A percentile compares a stretch with the other conserved stretches of the same genome.
These are phyloP conservation scores for Westerdykella ornata DNA, from an alignment of 2,329 filamentous ascomycete species.

Conservation along the genomic window DNA sequence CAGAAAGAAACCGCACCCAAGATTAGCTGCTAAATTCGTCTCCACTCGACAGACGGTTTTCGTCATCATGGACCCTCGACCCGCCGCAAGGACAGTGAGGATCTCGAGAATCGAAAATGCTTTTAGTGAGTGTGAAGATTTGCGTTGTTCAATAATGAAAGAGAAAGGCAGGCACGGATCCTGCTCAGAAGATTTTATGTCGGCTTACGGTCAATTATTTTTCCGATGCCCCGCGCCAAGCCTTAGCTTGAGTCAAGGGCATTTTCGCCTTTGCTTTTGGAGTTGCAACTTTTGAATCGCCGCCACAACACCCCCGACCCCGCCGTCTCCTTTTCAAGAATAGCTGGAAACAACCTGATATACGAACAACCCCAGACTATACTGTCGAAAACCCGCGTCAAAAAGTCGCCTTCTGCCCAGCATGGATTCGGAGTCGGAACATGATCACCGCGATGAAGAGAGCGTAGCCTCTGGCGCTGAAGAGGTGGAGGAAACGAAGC, in stretches of 20 bases:
- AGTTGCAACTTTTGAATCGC: constrained; percentile 16
- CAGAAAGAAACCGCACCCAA: constrained; percentile 53
- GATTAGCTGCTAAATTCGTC: constrained; percentile 45
- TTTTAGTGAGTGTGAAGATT: constrained; percentile 51
- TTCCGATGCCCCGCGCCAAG: constrained; percentile 22
- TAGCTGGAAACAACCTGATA: neutral
- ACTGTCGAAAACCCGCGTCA: neutral
- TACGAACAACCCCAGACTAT: neutral
- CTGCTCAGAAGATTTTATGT: constrained; percentile 7
- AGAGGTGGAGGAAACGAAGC: constrained; percentile 55
- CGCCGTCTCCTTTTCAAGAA: neutral
- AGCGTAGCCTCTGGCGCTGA: constrained; percentile 67
- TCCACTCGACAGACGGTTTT: constrained; percentile 55
- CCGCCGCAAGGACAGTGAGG: constrained; percentile 31
- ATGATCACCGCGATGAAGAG: constrained; percentile 37
- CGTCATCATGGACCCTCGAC: constrained; percentile 49
- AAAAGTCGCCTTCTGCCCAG: constrained; percentile 16
- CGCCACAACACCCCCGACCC: constrained; percentile 3
- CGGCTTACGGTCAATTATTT: constrained; percentile 16
- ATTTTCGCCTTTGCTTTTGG: constrained; percentile 33
- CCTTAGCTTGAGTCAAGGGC: constrained; percentile 24
- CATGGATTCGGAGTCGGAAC: constrained; percentile 40
- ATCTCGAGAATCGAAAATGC: constrained; percentile 52
- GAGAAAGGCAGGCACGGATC: constrained; percentile 29
- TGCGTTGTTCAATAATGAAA: constrained; percentile 51